These are phyloP conservation scores for Alternaria arborescens DNA, from an alignment of 2,329 filamentous ascomycete genomes.

Conservation along the genomic window DNA sequence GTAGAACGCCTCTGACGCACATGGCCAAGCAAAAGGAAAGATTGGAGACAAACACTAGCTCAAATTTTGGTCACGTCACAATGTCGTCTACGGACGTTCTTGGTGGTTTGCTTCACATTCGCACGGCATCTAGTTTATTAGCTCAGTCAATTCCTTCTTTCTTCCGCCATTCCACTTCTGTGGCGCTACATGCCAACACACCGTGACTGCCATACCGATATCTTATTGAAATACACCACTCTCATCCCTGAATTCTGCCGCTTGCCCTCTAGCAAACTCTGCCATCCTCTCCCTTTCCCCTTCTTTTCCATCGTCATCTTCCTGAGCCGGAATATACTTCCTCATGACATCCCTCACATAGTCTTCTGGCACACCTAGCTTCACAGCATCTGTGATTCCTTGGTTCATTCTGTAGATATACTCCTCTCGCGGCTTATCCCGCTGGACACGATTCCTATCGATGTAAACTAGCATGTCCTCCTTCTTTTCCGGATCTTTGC, in stretches of 20 bases:
- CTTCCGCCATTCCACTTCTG: not conserved
- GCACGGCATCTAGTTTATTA: not conserved
- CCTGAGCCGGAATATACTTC: constrained; percentile 55
- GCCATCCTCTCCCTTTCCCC: constrained; percentile 5
- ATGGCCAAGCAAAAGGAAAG: not conserved
- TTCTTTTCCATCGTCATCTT: constrained; percentile 27
- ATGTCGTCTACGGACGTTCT: not conserved
- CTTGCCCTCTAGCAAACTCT: constrained; percentile 50
- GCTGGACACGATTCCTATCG: constrained; percentile 55
- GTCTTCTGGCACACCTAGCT: constrained; percentile 60
- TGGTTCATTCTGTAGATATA: constrained; percentile 71
- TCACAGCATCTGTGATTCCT: constrained; percentile 67
- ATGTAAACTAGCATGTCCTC: constrained; percentile 67
- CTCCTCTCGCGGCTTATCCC: constrained; percentile 61
- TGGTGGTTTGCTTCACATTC: not conserved
- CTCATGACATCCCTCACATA: constrained; percentile 67
- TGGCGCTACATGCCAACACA: not conserved
- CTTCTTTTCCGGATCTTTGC: constrained; percentile 26
- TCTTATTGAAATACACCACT: constrained; percentile 30
- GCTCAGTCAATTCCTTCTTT: not conserved
- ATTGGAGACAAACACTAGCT: not conserved
- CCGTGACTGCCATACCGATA: not conserved
- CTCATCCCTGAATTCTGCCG: constrained; percentile 45
- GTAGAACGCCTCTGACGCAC: constrained; percentile 20
- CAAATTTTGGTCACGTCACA: not conserved